Conservation (phyloP, 768 basidiomycete species). For the Baorangia bicolor region DNA sequence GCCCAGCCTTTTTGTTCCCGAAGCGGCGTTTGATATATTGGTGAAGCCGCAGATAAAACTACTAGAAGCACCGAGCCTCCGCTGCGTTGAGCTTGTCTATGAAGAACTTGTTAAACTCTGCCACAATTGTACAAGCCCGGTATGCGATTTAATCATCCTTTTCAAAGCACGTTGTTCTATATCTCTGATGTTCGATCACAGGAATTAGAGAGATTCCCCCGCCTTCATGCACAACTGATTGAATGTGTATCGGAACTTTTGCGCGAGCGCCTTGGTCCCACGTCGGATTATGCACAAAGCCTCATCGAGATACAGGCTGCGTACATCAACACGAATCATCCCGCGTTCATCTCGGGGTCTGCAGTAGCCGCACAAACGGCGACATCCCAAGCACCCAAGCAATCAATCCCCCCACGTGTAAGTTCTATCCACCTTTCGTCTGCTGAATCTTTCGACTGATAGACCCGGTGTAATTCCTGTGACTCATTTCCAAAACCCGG, state of each 20-base stretch:
- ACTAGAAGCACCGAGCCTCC: constrained; percentile 87
- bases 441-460: constrained; percentile 11
- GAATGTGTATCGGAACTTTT: constrained; percentile 97
- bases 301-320: constrained; percentile 97
- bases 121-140: constrained; percentile 93
- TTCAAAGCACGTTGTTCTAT: background rate
- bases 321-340: constrained; percentile 99
- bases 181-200: constrained; percentile 33
- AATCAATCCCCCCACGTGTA: constrained; percentile 52
- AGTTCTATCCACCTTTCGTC: constrained; percentile 24
- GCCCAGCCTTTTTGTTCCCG: constrained; percentile 95
- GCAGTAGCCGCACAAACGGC: constrained; percentile 57
- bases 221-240: constrained; percentile 87
- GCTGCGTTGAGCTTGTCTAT: constrained; percentile 97
- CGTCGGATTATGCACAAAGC: constrained; percentile 94
- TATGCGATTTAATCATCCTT: constrained; percentile 37
- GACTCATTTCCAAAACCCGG: constrained; percentile 9
- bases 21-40: constrained; percentile 93
- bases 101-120: constrained; percentile 99
- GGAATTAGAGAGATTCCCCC: constrained; percentile 96
- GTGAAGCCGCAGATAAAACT: constrained; percentile 99
- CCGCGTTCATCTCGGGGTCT: constrained; percentile 84
- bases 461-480: constrained; percentile 12
- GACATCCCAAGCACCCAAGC: constrained; percentile 40
- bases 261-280: constrained; percentile 92